phyloP scores from a whole-genome alignment of 140 eudicot species.

The Cichorium intybus region DNA sequence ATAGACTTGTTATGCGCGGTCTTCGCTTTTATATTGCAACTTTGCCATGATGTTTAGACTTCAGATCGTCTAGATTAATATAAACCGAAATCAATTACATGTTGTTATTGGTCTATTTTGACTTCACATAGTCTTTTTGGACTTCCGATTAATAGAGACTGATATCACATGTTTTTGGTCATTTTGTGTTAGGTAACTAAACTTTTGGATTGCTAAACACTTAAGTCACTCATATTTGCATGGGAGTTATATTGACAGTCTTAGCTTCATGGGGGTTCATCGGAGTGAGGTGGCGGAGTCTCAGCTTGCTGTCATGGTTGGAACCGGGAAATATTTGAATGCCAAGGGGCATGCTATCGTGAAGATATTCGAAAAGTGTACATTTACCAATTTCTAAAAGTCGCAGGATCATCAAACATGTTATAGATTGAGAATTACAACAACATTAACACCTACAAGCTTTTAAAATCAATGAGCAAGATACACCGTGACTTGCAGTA shows the following conservation, averaged over 20 bases:
- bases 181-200: no score
- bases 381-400: not conserved
- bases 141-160: no score
- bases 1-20: no score
- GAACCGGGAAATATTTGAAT: constrained; percentile 65
- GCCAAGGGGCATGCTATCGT: constrained; percentile 61
- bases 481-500: constrained; percentile 52
- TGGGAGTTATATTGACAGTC: constrained; percentile 48
- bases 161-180: no score
- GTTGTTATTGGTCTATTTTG: no score
- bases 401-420: not conserved
- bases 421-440: not conserved
- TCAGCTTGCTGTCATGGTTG: constrained; percentile 66
- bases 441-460: not conserved
- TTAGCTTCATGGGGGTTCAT: constrained; percentile 66
- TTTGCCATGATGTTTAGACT: no score
- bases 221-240: no score
- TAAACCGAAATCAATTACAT: no score
- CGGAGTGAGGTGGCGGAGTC: constrained; percentile 56
- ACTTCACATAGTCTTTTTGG: no score
- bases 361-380: constrained; percentile 25
- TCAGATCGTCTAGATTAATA: no score
- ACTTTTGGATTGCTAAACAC: no score
- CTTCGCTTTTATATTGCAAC: no score
- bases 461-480: constrained; percentile 38